Evolutionary conservation across 169 alveolate genomes (phyloP).

Genomic region (Cryptosporidium parvum): DNA sequence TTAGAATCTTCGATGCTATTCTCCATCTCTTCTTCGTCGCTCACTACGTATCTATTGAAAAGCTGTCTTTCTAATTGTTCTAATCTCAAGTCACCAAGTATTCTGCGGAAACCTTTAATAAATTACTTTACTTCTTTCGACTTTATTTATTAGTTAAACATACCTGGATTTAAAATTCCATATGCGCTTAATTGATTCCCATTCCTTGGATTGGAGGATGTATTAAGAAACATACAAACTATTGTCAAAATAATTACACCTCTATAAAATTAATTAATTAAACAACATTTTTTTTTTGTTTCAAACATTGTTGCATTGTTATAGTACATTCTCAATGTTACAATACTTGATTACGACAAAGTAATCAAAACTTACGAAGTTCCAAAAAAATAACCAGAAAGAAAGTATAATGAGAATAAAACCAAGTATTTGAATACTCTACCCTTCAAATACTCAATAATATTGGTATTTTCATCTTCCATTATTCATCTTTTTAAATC

Average conservation of each 20-base stretch:
- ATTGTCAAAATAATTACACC: slow-evolving; percentile 47
- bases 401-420: neutral
- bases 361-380: slow-evolving; percentile 23
- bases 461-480: neutral
- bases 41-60: slow-evolving; percentile 23
- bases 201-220: slow-evolving; percentile 18
- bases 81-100: slow-evolving; percentile 52
- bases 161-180: slow-evolving; percentile 69
- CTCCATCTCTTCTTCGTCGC: slow-evolving; percentile 7
- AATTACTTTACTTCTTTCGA: neutral
- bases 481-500: neutral
- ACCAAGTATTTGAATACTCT: neutral
- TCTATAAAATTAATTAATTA: slow-evolving; percentile 3
- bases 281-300: neutral
- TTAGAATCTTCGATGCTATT: neutral
- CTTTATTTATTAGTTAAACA: neutral
- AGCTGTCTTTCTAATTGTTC: slow-evolving; percentile 71
- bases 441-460: neutral
- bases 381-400: slow-evolving; percentile 32
- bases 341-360: neutral
- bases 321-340: neutral
- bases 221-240: slow-evolving; percentile 48
- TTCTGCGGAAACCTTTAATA: slow-evolving; percentile 40
- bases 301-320: neutral
- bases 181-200: slow-evolving; percentile 48